phyloP scores from a whole-genome alignment of 1,284 basidiomycete species.

The Papiliotrema fonsecae region DNA sequence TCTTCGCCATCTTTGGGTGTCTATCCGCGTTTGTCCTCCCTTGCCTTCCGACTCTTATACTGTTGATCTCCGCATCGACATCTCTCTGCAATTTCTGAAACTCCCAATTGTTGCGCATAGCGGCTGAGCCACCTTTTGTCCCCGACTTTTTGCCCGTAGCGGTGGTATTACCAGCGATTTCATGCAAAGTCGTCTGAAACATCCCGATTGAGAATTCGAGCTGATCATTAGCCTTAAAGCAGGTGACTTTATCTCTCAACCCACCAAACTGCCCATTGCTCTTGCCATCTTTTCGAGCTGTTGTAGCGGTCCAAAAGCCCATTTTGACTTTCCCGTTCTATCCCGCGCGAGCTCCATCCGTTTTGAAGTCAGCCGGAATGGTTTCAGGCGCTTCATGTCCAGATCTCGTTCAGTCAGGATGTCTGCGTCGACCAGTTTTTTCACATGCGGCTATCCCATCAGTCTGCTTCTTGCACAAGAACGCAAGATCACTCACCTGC shows the following conservation, averaged over 20 bases:
- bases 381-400: constrained; percentile 35
- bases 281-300: constrained; percentile 56
- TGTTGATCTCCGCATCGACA: constrained; percentile 39
- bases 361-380: constrained; percentile 37
- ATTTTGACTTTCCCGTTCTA: constrained; percentile 18
- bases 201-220: constrained; percentile 74
- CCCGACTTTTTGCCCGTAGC: constrained; percentile 37
- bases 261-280: constrained; percentile 74
- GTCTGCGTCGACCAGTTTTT: constrained; percentile 35
- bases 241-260: constrained; percentile 21
- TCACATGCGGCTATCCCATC: constrained; percentile 34
- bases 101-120: constrained; percentile 38
- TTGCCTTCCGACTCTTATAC: constrained; percentile 33
- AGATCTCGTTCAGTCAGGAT: constrained; percentile 39
- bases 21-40: constrained; percentile 44
- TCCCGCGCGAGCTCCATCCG: constrained; percentile 33
- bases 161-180: constrained; percentile 42
- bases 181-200: constrained; percentile 62
- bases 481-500: constrained; percentile 55
- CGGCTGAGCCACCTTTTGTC: constrained; percentile 25
- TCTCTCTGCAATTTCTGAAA: constrained; percentile 44
- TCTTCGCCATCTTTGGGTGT: constrained; percentile 91
- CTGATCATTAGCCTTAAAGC: constrained; percentile 48
- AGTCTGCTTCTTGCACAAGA: neutral
- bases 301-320: constrained; percentile 26